Evolutionary conservation across 306 rosid genomes (phyloP), one percentile per base, ranked within the genome.

Genomic region (Rosa lucieae): DNA sequence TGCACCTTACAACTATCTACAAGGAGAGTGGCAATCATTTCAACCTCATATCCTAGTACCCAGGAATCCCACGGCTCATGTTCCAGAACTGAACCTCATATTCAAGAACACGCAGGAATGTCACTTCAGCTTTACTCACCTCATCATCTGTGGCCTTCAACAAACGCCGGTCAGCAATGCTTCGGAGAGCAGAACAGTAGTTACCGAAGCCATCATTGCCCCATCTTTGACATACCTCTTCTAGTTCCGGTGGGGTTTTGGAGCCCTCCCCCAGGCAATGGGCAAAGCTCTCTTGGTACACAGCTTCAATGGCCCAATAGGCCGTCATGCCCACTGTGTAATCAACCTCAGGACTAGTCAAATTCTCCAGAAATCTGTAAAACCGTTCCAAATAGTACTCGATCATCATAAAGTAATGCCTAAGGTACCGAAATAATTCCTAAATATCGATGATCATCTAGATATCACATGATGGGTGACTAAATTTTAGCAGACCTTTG

Each of bases 281-380:
- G 0, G 93, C 91, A 84, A 92, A 94, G 85, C 99, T 94, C 85
- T 87, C 90, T 43, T 89, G 97, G 83, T 94, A 94, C 77, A 94
- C 98, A 6, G 86, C 83, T 80, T 92, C 98, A 49, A 92, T 89
- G 69, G 82, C 89, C 98, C 98, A 94, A 75, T 87, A 82, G 8
- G 92, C 89, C 32, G 97, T 85, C 3, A 94, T 85, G 4, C 86
- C 91, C 79, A 86, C 97, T 11, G 86, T 75, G 67, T 86, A 94
- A 46, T 89, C 90, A 70, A 86, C 85, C 0, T 91, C 94, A 12
- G 88, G 84, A 39, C 85, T 84, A 90, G 82, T 89, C 65, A 89
- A 71, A 82, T 85, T 82, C 86, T 92, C 99, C 70, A 94, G 70
- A 62, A 87, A 92, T 85, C 98, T 94, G 85, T 76, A 74, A 79